A percentile compares a stretch with the other conserved stretches of the same genome.
Conservation (phyloP, 169 alveolate species). For the Plasmodium malariae region DNA sequence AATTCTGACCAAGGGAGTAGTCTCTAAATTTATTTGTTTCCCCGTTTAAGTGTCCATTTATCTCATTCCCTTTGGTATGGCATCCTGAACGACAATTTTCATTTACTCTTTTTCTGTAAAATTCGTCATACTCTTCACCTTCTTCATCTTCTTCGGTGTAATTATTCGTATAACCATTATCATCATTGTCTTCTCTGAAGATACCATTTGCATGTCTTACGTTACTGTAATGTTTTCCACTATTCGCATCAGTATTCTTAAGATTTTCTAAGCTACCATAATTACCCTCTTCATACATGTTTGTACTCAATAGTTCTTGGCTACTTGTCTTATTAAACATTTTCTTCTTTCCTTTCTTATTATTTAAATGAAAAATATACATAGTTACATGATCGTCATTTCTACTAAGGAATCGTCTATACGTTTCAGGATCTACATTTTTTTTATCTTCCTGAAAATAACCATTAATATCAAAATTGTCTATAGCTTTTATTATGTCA, state of each 20-base stretch:
- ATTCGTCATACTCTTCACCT: neutral
- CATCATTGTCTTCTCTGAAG: neutral
- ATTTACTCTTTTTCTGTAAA: neutral
- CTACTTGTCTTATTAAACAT: too few relatives aligned
- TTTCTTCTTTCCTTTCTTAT: neutral
- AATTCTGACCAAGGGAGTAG: too few relatives aligned
- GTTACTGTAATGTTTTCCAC: neutral
- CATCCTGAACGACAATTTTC: neutral
- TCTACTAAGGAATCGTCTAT: too few relatives aligned
- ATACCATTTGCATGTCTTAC: neutral
- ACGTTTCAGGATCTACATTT: too few relatives aligned
- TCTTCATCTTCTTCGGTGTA: neutral
- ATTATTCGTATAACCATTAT: neutral
- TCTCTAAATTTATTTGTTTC: neutral
- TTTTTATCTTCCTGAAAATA: conserved; percentile 20
- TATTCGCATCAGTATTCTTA: neutral
- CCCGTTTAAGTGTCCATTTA: neutral
- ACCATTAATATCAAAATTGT: conserved; percentile 48
- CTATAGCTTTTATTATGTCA: conserved; percentile 10
- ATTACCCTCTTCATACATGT: neutral
- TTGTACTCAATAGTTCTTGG: too few relatives aligned
- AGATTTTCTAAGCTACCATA: neutral
- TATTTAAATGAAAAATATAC: conserved; percentile 21
- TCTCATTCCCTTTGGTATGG: neutral
- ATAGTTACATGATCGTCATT: conserved; percentile 12